Evolutionary conservation across 441 rosid genomes (phyloP).

Genomic region (Euphorbia celastroides): DNA sequence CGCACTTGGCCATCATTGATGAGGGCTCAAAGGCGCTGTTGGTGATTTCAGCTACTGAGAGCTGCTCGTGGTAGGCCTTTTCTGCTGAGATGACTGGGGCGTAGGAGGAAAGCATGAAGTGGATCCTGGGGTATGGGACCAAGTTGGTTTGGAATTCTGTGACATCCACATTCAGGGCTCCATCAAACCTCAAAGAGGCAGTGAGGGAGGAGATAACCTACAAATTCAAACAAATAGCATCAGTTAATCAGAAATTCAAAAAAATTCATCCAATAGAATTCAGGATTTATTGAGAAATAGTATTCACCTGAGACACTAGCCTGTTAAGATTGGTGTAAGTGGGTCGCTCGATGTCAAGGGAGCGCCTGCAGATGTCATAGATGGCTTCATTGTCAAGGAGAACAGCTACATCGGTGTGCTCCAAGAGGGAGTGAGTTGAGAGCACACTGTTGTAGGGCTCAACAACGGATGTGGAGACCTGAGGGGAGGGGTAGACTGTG

Average conservation of each 20-base stretch:
- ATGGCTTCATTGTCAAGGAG: conserved; percentile 87
- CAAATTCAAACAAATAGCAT: not conserved
- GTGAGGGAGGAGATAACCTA: conserved; percentile 87
- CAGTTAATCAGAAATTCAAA: not conserved
- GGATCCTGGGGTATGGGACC: conserved; percentile 93
- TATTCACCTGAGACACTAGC: conserved; percentile 72
- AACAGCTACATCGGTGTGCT: conserved; percentile 58
- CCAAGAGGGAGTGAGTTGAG: conserved; percentile 46
- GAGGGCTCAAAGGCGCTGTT: conserved; percentile 72
- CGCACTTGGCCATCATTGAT: conserved; percentile 81
- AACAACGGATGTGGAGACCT: conserved; percentile 45
- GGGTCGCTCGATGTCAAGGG: conserved; percentile 81
- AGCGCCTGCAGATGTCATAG: conserved; percentile 84
- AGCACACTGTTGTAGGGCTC: conserved; percentile 51
- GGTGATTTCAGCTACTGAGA: conserved; percentile 66
- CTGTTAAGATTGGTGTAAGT: conserved; percentile 84
- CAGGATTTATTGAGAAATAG: too few species aligned
- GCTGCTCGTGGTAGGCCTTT: conserved; percentile 79
- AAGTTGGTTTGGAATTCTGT: conserved; percentile 92
- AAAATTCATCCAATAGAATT: not conserved
- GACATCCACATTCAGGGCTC: conserved; percentile 84
- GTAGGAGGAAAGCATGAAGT: conserved; percentile 91
- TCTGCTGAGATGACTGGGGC: conserved; percentile 86
- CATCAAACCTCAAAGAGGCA: conserved; percentile 81
- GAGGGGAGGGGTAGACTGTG: conserved; percentile 44